Percentiles rank a stretch among this genome's conserved stretches.
These are phyloP conservation scores for Malus hybrid DNA, from an alignment of 331 rosid genomes.

Conservation along the genomic window DNA sequence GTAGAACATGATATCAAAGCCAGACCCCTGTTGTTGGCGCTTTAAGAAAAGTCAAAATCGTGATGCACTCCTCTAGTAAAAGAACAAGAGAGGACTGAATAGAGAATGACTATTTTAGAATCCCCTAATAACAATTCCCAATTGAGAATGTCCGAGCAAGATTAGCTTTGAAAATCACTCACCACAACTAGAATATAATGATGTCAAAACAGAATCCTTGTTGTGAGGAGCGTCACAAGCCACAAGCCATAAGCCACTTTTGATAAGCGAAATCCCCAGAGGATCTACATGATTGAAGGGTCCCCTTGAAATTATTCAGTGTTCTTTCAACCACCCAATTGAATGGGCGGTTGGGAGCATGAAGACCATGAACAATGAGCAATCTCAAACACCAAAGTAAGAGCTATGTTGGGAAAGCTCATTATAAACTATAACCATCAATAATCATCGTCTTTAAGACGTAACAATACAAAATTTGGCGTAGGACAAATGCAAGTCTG, in stretches of 20 bases:
- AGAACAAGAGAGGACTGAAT: too few species aligned
- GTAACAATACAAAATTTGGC: conserved; percentile 6
- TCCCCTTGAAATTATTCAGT: not conserved
- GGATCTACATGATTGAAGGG: not conserved
- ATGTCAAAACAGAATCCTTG: not conserved
- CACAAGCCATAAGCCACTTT: not conserved
- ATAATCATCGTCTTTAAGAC: not conserved
- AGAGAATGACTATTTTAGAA: too few species aligned
- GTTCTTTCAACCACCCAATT: not conserved
- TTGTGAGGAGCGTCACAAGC: not conserved
- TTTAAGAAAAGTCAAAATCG: too few species aligned
- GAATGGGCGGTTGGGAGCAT: not conserved
- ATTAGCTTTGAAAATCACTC: not conserved
- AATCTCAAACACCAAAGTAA: not conserved
- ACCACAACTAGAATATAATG: not conserved
- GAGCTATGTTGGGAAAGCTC: not conserved
- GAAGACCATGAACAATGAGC: not conserved
- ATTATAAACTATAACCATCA: not conserved
- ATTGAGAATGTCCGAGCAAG: not conserved
- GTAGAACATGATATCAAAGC: too few species aligned
- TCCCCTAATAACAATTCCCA: too few species aligned
- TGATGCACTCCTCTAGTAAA: too few species aligned
- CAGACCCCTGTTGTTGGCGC: too few species aligned
- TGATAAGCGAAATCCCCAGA: not conserved
- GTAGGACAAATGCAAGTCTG: not conserved